phyloP scores from a whole-genome alignment of 768 basidiomycete genomes.

The Brasilioporus rufonigricans region DNA sequence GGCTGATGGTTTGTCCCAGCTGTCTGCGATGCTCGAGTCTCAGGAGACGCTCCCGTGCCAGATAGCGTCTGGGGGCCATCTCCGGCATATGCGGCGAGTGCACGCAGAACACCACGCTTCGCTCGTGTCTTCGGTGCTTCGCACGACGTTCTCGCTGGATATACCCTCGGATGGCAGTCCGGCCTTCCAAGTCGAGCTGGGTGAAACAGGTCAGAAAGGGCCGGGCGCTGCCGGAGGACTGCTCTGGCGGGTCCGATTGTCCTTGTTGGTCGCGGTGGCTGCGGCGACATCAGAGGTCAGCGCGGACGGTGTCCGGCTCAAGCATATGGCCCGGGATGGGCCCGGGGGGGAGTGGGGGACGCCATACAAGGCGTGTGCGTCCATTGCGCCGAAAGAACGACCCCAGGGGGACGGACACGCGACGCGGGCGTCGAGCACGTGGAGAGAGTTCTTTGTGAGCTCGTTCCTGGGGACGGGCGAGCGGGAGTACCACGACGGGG shows the following conservation, averaged over 20 bases:
- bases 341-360: conserved; percentile 69
- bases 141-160: conserved; percentile 85
- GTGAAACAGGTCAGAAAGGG: conserved; percentile 31
- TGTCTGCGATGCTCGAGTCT: conserved; percentile 86
- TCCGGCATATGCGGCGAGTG: conserved; percentile 61
- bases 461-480: conserved; percentile 41
- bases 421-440: conserved; percentile 17
- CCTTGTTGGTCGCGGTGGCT: conserved; percentile 79
- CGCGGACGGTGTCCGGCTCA: conserved; percentile 51
- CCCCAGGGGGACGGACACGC: conserved; percentile 15
- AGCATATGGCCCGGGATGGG: conserved; percentile 56
- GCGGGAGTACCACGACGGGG: too few species aligned
- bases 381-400: conserved; percentile 61
- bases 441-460: conserved; percentile 43
- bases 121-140: conserved; percentile 66
- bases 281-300: too few species aligned
- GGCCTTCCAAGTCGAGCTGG: conserved; percentile 69
- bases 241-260: conserved; percentile 86
- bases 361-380: conserved; percentile 55
- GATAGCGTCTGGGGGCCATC: conserved; percentile 45
- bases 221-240: conserved; percentile 60
- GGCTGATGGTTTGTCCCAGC: conserved; percentile 39
- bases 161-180: conserved; percentile 93
- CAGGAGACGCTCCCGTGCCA: conserved; percentile 78
- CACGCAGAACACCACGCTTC: conserved; percentile 87